A percentile compares a stretch with the other conserved stretches of the same genome.
These are phyloP conservation scores for Coemansia sp. DNA, from an alignment of 192 early-diverging fungal species.

Conservation along the genomic window DNA sequence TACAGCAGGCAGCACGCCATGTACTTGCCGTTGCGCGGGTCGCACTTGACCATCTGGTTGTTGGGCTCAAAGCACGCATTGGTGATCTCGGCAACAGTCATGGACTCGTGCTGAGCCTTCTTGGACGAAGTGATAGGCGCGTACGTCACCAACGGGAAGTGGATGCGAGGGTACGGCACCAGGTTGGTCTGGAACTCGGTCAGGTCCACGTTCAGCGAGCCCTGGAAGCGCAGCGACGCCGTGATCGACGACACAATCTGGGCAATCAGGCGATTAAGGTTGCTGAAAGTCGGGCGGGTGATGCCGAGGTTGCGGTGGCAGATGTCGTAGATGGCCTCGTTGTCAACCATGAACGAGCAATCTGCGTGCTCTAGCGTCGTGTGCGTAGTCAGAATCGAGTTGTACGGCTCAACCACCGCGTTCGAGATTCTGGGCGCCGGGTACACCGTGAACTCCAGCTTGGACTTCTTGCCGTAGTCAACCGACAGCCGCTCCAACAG, in stretches of 20 bases:
- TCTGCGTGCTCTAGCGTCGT: conserved; percentile 98
- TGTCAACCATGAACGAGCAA: conserved; percentile 99
- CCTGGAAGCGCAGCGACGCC: conserved; percentile 96
- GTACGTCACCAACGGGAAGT: conserved; percentile 98
- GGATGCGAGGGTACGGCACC: conserved; percentile 98
- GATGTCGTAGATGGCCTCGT: conserved; percentile 99
- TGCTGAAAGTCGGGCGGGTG: conserved; percentile 93
- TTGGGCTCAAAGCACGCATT: conserved; percentile 94
- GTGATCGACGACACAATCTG: conserved; percentile 99
- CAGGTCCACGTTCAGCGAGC: conserved; percentile 98
- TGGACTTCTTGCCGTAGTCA: conserved; percentile 99
- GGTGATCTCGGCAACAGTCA: conserved; percentile 95
- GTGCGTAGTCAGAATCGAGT: conserved; percentile 99
- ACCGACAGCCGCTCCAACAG: conserved; percentile 97
- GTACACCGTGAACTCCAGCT: conserved; percentile 99
- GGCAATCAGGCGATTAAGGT: conserved; percentile 96
- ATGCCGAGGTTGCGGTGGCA: conserved; percentile 98
- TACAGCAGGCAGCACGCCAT: conserved; percentile 99
- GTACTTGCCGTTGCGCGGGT: conserved; percentile 96
- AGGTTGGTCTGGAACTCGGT: conserved; percentile 99
- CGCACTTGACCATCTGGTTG: conserved; percentile 99
- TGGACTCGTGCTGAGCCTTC: conserved; percentile 97
- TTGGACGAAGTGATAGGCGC: conserved; percentile 91
- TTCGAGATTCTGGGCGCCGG: conserved; percentile 97
- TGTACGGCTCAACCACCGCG: conserved; percentile 97